Conservation (phyloP, 768 basidiomycete genomes). For the Mycena capillaripes region DNA sequence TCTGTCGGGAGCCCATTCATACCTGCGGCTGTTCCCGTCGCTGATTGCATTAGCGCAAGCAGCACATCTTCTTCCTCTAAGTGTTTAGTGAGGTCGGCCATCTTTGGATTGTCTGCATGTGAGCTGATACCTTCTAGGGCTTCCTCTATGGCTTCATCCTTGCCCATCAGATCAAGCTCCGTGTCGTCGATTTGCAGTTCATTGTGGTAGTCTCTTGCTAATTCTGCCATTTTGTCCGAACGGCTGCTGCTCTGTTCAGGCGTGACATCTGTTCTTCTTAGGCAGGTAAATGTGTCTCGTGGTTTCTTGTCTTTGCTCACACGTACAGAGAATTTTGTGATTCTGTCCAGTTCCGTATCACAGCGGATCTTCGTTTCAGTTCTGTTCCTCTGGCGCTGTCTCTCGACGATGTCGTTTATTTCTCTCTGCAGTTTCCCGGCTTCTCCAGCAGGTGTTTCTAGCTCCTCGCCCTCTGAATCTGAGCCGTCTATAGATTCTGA, state of each 20-base stretch:
- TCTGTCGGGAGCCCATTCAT: neutral
- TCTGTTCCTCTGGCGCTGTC: neutral
- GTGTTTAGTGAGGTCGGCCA: neutral
- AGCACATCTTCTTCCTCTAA: neutral
- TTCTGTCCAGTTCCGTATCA: slow-evolving; percentile 1
- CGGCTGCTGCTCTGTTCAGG: slow-evolving; percentile 2
- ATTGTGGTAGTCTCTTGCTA: slow-evolving; percentile 18
- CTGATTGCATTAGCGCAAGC: neutral
- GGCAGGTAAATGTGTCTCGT: neutral
- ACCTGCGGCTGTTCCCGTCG: neutral
- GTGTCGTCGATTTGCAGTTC: slow-evolving; percentile 1
- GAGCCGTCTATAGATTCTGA: no score
- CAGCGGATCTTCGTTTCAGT: neutral
- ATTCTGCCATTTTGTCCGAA: slow-evolving; percentile 22
- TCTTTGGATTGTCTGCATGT: neutral
- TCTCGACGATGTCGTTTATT: neutral
- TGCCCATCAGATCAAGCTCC: neutral
- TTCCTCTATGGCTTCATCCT: neutral
- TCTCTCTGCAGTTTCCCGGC: neutral
- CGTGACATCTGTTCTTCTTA: neutral
- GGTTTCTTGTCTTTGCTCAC: neutral
- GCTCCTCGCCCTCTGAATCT: neutral
- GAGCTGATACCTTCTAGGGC: neutral
- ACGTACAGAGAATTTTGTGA: slow-evolving; percentile 10
- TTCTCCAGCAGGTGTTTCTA: neutral